Evolutionary conservation across 805 yeast genomes (phyloP), one percentile per base, ranked within the genome.

Genomic region (Kluyveromyces siamensis): DNA sequence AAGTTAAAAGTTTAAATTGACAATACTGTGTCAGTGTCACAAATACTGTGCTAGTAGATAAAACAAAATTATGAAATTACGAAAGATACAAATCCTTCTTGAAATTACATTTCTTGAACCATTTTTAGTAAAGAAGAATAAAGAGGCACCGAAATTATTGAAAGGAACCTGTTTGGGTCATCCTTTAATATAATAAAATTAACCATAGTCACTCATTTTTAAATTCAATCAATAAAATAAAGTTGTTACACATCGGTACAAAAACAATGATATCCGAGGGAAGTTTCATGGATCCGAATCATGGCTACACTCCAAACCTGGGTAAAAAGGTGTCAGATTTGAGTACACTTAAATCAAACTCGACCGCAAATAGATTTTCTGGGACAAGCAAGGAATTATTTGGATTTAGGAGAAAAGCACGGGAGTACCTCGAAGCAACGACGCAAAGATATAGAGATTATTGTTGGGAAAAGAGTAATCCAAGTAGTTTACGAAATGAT

Each of bases 361-460:
- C 45, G 27, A 33, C 45, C 8, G 18, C 38, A 17, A 43, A 38
- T 38, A 43, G 33, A 33, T 33, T n/a, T 14, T 43, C 45, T 4
- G 35, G 39, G n/a, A 33, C 36, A 17, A 33, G 47, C 10, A 52
- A 52, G 30, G 62, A 60, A 18, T 27, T 60, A 9, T 55, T 62
- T 48, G 67, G 68, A 1, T 57, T 63, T 41, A 54, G 66, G 44
- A 52, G 58, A 45, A 50, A 62, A 43, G 65, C 67, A 1, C 57
- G 45, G 46, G 48, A 50, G 11, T 62, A 61, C 44, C 43, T 63
- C 25, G 45, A 43, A 27, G 36, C 45, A 17, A 43, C 45, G 14
- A 43, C 45, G 8, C 45, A 43, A 36, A n/a, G 45, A 19, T 43
- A 33, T 35, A 37, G 45, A 7, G 45, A 43, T 6, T 38, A 14